phyloP scores from a whole-genome alignment of 768 basidiomycete genomes.

The Amanita phalloides region DNA sequence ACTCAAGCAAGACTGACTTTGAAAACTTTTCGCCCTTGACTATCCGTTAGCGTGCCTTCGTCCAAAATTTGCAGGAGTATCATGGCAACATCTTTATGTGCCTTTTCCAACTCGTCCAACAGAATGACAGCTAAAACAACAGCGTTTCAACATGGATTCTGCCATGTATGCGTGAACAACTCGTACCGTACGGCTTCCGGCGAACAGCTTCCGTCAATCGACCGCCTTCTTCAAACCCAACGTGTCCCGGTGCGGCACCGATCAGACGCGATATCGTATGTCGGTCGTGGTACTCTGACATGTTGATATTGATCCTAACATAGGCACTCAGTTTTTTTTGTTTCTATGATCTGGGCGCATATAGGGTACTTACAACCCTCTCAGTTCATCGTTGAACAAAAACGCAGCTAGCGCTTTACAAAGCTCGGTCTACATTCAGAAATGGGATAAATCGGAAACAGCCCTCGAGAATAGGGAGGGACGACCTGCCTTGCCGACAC shows the following conservation, averaged over 20 bases:
- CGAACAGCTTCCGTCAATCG: slow-evolving; percentile 91
- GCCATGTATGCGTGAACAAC: not conserved
- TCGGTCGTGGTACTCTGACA: slow-evolving; percentile 69
- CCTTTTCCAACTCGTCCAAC: slow-evolving; percentile 88
- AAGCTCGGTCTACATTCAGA: slow-evolving; percentile 65
- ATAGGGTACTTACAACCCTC: slow-evolving; percentile 56
- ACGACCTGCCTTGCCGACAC: slow-evolving; percentile 62
- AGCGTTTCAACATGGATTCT: not conserved
- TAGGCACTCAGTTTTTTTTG: not conserved
- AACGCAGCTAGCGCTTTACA: slow-evolving; percentile 84
- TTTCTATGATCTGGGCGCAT: not conserved
- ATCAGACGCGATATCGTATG: slow-evolving; percentile 88
- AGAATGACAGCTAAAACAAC: slow-evolving; percentile 38
- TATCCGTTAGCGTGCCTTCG: slow-evolving; percentile 83
- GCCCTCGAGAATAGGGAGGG: not conserved
- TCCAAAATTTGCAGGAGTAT: slow-evolving; percentile 87
- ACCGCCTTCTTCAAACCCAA: slow-evolving; percentile 83
- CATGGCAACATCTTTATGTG: slow-evolving; percentile 90
- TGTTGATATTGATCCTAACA: slow-evolving; percentile 66
- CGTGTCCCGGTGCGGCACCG: slow-evolving; percentile 88
- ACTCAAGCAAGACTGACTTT: too few species aligned
- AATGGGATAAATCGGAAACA: not conserved
- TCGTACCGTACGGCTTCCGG: slow-evolving; percentile 74
- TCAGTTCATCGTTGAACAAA: slow-evolving; percentile 81
- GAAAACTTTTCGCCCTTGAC: too few species aligned